Evolutionary conservation across 805 yeast species (phyloP).

Genomic region (Komagataella phaffii): DNA sequence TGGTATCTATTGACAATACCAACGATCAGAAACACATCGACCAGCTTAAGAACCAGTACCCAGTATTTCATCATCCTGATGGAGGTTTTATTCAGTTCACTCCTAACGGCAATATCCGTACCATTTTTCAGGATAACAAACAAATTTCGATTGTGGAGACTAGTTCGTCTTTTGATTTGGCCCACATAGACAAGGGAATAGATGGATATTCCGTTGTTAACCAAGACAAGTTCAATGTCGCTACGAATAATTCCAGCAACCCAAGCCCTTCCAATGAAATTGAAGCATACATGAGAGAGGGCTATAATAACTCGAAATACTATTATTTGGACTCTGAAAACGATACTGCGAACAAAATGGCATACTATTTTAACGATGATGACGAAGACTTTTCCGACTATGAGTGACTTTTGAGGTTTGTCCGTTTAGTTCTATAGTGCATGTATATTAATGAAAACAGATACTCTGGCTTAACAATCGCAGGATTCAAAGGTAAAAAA

Average conservation of each 20-base stretch:
- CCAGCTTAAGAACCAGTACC: conserved; percentile 31
- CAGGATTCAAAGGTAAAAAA: too few species aligned
- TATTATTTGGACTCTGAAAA: conserved; percentile 1
- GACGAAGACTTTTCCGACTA: conserved; percentile 2
- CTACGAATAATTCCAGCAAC: not conserved
- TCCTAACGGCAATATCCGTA: conserved; percentile 48
- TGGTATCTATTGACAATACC: not conserved
- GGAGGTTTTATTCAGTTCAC: conserved; percentile 51
- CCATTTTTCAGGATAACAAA: conserved; percentile 26
- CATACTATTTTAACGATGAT: conserved; percentile 2
- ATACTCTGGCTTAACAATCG: not conserved
- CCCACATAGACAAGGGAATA: conserved; percentile 17
- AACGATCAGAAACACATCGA: conserved; percentile 8
- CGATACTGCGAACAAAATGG: conserved; percentile 1
- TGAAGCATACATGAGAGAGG: conserved; percentile 19
- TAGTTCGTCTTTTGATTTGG: conserved; percentile 19
- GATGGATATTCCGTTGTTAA: conserved; percentile 17
- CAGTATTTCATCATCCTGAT: conserved; percentile 44
- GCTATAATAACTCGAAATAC: conserved; percentile 8
- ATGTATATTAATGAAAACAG: not conserved
- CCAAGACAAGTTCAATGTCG: not conserved
- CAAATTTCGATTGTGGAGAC: conserved; percentile 35
- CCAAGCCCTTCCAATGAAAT: conserved; percentile 18
- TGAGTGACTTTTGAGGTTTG: not conserved
- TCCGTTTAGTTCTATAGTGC: not conserved